A percentile compares a stretch with the other conserved stretches of the same genome.
Evolutionary conservation across 306 rosid species (phyloP).

Genomic region (Herpetospermum pedunculosum): DNA sequence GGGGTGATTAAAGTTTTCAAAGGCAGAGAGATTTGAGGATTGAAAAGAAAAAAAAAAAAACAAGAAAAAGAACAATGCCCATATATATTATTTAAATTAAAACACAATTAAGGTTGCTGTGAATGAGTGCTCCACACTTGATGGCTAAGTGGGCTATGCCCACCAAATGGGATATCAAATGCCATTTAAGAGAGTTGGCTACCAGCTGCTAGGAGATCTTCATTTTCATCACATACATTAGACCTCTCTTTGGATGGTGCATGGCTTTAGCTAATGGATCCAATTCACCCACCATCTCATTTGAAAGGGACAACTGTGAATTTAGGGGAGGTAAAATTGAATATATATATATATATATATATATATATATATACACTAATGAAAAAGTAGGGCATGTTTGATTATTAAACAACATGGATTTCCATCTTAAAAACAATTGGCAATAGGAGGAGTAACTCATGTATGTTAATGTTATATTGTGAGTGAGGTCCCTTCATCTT

Average conservation of each 20-base stretch:
- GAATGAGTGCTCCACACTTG: slow-evolving; percentile 5
- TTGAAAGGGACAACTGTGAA: neutral
- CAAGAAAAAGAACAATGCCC: too few relatives aligned
- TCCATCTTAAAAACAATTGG: too few relatives aligned
- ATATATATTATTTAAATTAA: neutral
- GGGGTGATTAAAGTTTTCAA: neutral
- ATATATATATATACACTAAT: too few relatives aligned
- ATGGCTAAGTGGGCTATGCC: neutral
- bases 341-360: too few relatives aligned
- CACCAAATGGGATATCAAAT: neutral
- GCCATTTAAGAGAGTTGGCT: neutral
- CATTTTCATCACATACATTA: neutral
- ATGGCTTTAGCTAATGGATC: slow-evolving; percentile 5
- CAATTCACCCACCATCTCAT: neutral
- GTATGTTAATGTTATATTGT: too few relatives aligned
- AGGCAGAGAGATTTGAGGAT: neutral
- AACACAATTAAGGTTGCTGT: slow-evolving; percentile 5
- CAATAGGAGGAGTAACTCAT: too few relatives aligned
- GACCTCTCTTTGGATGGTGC: neutral
- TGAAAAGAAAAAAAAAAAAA: neutral
- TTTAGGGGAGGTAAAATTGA: neutral
- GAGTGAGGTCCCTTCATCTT: too few relatives aligned
- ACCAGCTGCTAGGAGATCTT: neutral
- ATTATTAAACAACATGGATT: too few relatives aligned
- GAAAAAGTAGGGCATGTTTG: too few relatives aligned